Evolutionary conservation across 768 basidiomycete species (phyloP), one percentile per base, ranked within the genome.

Genomic region (Termitomyces sp.): DNA sequence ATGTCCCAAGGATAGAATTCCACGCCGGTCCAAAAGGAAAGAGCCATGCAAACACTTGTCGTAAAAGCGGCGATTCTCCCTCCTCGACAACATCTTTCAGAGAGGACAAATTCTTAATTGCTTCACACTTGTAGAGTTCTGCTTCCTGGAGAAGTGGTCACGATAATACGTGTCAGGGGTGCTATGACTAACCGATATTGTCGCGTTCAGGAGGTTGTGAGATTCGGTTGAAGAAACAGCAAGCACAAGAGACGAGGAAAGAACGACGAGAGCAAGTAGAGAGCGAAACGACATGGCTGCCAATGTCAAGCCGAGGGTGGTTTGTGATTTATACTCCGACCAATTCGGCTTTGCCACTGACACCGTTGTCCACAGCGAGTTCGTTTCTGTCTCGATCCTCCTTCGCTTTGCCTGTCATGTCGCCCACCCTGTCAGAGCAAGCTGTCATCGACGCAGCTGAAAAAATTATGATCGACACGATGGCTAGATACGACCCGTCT

Each of bases 1-100:
- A 94, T 19, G 94, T 95, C 60, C 90, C 94, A 29, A 95, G 78
- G 55, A 97, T 79, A 38, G 90, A 88, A 71, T 94, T 95, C 86
- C 87, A 91, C 7, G 84, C 93, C 57, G 92, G 92, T 34, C 90
- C 89, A 66, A 95, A 96, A 35, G 93, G 93, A 68, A 96, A 96
- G 57, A 95, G 73, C 75, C 82, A 83, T 5, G 81, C 76, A 72
- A 95, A 95, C 35, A 92, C 78, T 65, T 85, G 82, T 55, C 88
- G 86, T 85, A 94, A 83, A 46, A 91, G 69, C 31, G 89, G 87
- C 27, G 89, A 91, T 69, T 84, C 79, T 56, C 78, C 70, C 42
- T 77, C 83, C 62, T 89, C 87, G 29, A 89, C 70, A 9, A 78
- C 74, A 54, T 72, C 68, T 68, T 90, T 90, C 53, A 92, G 75